These are phyloP conservation scores for Epichloe scottii DNA, from an alignment of 2,329 filamentous ascomycete genomes.

Conservation along the genomic window DNA sequence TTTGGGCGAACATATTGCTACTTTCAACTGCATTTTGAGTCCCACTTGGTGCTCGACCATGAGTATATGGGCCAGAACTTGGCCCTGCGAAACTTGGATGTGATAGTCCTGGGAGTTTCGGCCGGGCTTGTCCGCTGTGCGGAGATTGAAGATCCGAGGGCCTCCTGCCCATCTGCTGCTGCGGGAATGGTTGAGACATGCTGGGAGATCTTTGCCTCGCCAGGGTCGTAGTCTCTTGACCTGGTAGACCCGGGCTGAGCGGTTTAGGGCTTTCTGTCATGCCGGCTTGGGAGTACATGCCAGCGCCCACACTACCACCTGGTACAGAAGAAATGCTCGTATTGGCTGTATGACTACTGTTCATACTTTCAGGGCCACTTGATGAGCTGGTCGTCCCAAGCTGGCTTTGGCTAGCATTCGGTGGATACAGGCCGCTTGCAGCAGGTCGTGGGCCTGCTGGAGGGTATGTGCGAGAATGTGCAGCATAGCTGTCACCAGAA, in stretches of 20 bases:
- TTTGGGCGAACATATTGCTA: constrained; percentile 53
- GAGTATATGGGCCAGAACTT: constrained; percentile 17
- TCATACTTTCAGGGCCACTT: constrained; percentile 30
- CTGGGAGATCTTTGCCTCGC: constrained; percentile 53
- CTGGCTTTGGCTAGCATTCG: constrained; percentile 43
- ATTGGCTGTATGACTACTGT: constrained; percentile 32
- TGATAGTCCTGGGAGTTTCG: constrained; percentile 25
- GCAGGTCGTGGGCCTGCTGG: constrained; percentile 45
- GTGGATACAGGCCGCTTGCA: constrained; percentile 47
- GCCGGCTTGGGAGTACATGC: constrained; percentile 56
- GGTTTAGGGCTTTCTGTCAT: constrained; percentile 86
- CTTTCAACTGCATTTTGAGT: constrained; percentile 44
- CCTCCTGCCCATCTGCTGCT: constrained; percentile 44
- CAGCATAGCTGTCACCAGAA: constrained; percentile 38
- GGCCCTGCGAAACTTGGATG: constrained; percentile 23
- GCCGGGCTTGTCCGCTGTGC: constrained; percentile 30
- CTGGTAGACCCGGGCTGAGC: constrained; percentile 50
- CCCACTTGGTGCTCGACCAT: constrained; percentile 31
- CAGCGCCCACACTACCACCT: constrained; percentile 33
- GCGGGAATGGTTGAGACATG: constrained; percentile 50
- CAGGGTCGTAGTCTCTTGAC: constrained; percentile 38
- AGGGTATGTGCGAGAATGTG: constrained; percentile 69
- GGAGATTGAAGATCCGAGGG: constrained; percentile 43
- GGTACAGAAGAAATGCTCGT: constrained; percentile 38
- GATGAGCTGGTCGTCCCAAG: constrained; percentile 39